Evolutionary conservation across 306 rosid genomes (phyloP).

Genomic region (Quercus parvula): DNA sequence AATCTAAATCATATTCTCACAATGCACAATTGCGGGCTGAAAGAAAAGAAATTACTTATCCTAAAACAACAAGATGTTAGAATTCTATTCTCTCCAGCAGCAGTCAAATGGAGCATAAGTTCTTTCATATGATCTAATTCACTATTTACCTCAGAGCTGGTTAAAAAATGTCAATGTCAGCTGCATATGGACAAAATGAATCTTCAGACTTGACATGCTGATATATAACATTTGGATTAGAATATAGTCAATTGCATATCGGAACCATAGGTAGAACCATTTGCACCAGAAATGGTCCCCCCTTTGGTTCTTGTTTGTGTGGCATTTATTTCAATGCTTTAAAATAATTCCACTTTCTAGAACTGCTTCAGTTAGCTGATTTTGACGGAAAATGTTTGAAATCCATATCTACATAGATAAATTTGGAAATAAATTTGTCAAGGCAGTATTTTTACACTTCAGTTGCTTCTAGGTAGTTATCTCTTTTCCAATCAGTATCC

Average conservation of each 20-base stretch:
- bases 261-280: too few species aligned
- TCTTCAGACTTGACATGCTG: background rate
- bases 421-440: too few species aligned
- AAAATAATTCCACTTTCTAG: too few species aligned
- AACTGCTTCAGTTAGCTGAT: too few species aligned
- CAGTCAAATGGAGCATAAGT: background rate
- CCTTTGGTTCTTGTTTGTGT: too few species aligned
- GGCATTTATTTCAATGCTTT: too few species aligned
- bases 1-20: background rate
- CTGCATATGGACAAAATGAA: background rate
- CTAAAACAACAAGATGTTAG: background rate
- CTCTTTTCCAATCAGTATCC: too few species aligned
- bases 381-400: too few species aligned
- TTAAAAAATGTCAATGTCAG: background rate
- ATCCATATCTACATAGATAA: too few species aligned
- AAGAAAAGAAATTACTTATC: conserved; percentile 5
- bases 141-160: background rate
- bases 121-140: conserved; percentile 9
- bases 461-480: too few species aligned
- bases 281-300: too few species aligned
- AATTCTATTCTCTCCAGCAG: conserved; percentile 6
- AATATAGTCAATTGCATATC: background rate
- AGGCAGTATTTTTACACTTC: too few species aligned
- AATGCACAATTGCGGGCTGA: background rate
- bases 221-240: background rate